Evolutionary conservation across 257 asterid genomes (phyloP).

Genomic region (Solanum paucissectum): DNA sequence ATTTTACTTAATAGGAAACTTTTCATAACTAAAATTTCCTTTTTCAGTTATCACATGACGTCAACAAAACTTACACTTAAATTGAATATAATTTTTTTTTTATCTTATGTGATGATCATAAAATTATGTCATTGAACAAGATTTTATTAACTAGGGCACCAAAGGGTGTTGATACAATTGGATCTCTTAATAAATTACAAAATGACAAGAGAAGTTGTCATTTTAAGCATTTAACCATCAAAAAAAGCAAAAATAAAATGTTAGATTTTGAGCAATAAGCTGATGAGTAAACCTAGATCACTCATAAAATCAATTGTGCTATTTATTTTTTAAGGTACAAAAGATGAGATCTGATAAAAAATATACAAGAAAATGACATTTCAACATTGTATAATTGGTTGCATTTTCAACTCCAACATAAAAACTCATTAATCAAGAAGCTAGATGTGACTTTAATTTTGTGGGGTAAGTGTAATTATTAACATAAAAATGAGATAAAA

Average conservation of each 20-base stretch:
- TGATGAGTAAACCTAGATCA: neutral
- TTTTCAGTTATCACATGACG: neutral
- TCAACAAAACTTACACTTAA: neutral
- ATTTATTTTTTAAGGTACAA: neutral
- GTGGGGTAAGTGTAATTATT: neutral
- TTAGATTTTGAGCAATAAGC: neutral
- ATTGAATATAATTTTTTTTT: neutral
- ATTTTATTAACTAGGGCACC: neutral
- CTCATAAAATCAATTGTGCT: neutral
- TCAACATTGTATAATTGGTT: neutral
- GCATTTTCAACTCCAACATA: neutral
- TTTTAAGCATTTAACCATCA: neutral
- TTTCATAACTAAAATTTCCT: neutral
- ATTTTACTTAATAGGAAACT: neutral
- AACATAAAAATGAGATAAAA: neutral
- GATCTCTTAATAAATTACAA: neutral
- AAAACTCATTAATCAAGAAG: neutral
- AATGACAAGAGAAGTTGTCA: neutral
- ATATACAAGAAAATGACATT: neutral
- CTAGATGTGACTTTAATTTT: no score
- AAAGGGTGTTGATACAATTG: neutral
- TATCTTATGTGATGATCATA: neutral
- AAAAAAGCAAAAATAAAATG: neutral
- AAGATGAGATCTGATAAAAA: neutral
- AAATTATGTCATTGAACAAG: neutral